These are phyloP conservation scores for Tylopilus felleus DNA, from an alignment of 768 basidiomycete genomes.

Conservation along the genomic window DNA sequence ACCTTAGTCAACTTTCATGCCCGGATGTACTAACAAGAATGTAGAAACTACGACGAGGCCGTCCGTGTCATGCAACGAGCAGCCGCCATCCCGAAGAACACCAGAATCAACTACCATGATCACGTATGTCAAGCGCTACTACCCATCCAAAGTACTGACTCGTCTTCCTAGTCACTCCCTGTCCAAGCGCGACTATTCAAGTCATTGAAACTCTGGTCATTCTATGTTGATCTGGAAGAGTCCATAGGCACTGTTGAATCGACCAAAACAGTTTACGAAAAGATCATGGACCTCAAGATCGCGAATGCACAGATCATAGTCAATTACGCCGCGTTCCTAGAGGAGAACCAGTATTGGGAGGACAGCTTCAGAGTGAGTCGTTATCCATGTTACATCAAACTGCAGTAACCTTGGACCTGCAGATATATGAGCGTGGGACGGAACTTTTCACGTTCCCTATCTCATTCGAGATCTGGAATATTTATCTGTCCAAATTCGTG, in stretches of 20 bases:
- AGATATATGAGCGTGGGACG: conserved; percentile 96
- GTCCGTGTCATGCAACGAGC: conserved; percentile 97
- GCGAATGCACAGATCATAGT: conserved; percentile 98
- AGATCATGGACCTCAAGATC: conserved; percentile 92
- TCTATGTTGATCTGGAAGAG: conserved; percentile 97
- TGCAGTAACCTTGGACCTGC: conserved; percentile 7
- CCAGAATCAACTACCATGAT: conserved; percentile 90
- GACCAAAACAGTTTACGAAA: conserved; percentile 91
- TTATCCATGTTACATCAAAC: not conserved
- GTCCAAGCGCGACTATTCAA: conserved; percentile 94
- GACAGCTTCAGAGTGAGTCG: conserved; percentile 94
- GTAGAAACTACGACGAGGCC: conserved; percentile 96
- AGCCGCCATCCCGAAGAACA: conserved; percentile 83
- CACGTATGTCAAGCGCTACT: conserved; percentile 53
- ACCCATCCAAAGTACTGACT: conserved; percentile 11
- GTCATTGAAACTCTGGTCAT: conserved; percentile 97
- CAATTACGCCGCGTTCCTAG: conserved; percentile 95
- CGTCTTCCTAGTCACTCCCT: conserved; percentile 57
- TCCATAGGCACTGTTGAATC: conserved; percentile 93
- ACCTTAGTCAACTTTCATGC: conserved; percentile 9
- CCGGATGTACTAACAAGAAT: conserved; percentile 9
- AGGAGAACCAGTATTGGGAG: conserved; percentile 97
- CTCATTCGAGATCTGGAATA: conserved; percentile 99
- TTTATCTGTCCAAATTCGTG: conserved; percentile 94
- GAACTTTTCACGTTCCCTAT: conserved; percentile 98